Percentiles rank a stretch among this genome's conserved stretches.
Evolutionary conservation across 495 filamentous ascomycete genomes (phyloP).

Genomic region (Penicillium alfredii): DNA sequence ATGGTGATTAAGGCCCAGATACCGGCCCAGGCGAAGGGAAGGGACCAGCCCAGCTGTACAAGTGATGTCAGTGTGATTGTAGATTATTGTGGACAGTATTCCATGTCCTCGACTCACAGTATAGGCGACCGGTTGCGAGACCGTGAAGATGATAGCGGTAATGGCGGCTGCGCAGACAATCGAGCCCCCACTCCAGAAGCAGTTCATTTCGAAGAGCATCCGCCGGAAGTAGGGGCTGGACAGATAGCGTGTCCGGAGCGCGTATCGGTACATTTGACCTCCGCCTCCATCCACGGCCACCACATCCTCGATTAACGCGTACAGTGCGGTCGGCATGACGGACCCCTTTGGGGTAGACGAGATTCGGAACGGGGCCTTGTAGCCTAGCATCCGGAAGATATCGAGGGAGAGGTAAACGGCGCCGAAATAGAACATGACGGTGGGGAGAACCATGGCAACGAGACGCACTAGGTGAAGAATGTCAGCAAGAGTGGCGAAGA

Average conservation of each 20-base stretch:
- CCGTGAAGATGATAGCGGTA: constrained; percentile 57
- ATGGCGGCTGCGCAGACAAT: constrained; percentile 51
- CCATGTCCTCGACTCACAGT: constrained; percentile 55
- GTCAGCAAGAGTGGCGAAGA: constrained; percentile 17
- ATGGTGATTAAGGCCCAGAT: constrained; percentile 65
- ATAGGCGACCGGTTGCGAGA: constrained; percentile 59
- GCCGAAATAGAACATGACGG: constrained; percentile 55
- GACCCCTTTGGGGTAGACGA: constrained; percentile 66
- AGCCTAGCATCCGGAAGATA: constrained; percentile 35
- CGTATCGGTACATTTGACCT: constrained; percentile 60
- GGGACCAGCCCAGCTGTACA: constrained; percentile 52
- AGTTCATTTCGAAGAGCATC: constrained; percentile 66
- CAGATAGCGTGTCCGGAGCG: constrained; percentile 60
- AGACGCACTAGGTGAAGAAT: constrained; percentile 45
- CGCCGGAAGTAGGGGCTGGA: constrained; percentile 63
- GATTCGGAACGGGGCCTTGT: constrained; percentile 60
- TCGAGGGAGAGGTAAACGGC: constrained; percentile 48
- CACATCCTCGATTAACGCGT: constrained; percentile 75
- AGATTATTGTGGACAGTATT: not conserved
- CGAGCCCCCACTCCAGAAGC: constrained; percentile 67
- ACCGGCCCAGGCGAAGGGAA: constrained; percentile 63
- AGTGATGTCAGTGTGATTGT: constrained; percentile 9
- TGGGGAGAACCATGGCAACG: constrained; percentile 55
- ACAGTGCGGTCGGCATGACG: constrained; percentile 61
- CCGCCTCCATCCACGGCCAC: constrained; percentile 72